phyloP scores from a whole-genome alignment of 108 stramenopile genomes.

The Nitzschia sp. region DNA sequence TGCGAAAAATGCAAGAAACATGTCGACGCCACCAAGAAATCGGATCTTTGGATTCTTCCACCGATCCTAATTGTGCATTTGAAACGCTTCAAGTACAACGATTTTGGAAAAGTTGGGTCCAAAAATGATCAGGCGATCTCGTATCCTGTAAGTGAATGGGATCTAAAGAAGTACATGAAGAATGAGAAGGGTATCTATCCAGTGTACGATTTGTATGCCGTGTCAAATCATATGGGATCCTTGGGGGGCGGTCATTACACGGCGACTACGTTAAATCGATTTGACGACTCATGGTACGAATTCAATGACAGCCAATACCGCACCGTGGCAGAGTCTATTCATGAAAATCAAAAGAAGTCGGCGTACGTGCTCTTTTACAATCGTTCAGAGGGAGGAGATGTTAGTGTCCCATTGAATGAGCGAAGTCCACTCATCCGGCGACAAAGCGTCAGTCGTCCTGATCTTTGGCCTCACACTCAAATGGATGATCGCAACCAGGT shows the following conservation, averaged over 20 bases:
- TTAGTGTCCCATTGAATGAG: conserved; percentile 37
- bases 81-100: conserved; percentile 88
- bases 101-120: conserved; percentile 50
- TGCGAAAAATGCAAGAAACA: conserved; percentile 83
- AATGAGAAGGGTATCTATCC: conserved; percentile 49
- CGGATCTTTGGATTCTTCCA: conserved; percentile 91
- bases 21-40: conserved; percentile 82
- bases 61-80: conserved; percentile 92
- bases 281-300: conserved; percentile 82
- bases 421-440: conserved; percentile 61
- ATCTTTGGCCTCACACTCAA: conserved; percentile 88
- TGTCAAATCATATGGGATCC: conserved; percentile 89
- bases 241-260: conserved; percentile 96
- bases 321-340: conserved; percentile 38
- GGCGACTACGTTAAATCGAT: conserved; percentile 78
- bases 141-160: conserved; percentile 66
- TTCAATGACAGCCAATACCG: conserved; percentile 71
- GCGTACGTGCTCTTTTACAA: conserved; percentile 85
- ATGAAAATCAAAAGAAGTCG: conserved; percentile 37
- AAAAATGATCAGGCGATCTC: conserved; percentile 69
- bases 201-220: conserved; percentile 93
- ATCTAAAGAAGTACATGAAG: conserved; percentile 56
- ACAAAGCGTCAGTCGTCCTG: conserved; percentile 73
- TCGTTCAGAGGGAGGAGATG: conserved; percentile 52
- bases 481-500: conserved; percentile 45